A percentile compares a stretch with the other conserved stretches of the same genome.
phyloP scores from a whole-genome alignment of 176 grass and related monocot species.

The Areca catechu region DNA sequence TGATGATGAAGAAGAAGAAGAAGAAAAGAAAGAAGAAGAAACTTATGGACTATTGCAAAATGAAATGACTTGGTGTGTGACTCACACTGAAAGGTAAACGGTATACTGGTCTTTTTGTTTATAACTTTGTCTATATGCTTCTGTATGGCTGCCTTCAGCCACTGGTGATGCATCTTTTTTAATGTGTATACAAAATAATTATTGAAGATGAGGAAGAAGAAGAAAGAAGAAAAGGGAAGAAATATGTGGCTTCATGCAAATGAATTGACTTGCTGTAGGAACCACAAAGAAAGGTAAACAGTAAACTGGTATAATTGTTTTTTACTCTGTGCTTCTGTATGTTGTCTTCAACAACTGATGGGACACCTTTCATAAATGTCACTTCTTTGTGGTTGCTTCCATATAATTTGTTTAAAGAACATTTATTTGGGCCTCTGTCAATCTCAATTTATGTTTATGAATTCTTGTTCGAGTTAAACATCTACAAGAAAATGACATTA shows the following conservation, averaged over 20 bases:
- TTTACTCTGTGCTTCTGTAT: not conserved
- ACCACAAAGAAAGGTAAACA: slow-evolving; percentile 18
- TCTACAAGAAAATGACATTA: no score
- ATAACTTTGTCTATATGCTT: no score
- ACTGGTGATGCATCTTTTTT: slow-evolving; percentile 9
- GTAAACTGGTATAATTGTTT: not conserved
- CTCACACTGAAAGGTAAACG: slow-evolving; percentile 1
- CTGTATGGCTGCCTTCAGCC: no score
- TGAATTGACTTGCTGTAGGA: slow-evolving; percentile 37
- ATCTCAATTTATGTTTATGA: no score
- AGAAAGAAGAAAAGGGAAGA: slow-evolving; percentile 38
- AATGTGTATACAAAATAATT: slow-evolving; percentile 28
- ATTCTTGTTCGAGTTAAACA: no score
- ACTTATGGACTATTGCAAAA: not conserved
- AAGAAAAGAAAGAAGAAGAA: not conserved
- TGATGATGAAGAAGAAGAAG: not conserved
- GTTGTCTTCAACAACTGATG: no score
- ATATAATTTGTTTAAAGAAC: no score
- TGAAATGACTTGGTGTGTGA: not conserved
- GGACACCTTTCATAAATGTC: no score
- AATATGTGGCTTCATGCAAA: slow-evolving; percentile 30
- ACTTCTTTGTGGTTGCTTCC: no score
- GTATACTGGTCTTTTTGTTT: no score
- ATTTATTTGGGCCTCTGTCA: no score
- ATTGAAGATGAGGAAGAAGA: slow-evolving; percentile 31